phyloP scores from a whole-genome alignment of 2,329 filamentous ascomycete species.

The Orbilia ellipsospora region DNA sequence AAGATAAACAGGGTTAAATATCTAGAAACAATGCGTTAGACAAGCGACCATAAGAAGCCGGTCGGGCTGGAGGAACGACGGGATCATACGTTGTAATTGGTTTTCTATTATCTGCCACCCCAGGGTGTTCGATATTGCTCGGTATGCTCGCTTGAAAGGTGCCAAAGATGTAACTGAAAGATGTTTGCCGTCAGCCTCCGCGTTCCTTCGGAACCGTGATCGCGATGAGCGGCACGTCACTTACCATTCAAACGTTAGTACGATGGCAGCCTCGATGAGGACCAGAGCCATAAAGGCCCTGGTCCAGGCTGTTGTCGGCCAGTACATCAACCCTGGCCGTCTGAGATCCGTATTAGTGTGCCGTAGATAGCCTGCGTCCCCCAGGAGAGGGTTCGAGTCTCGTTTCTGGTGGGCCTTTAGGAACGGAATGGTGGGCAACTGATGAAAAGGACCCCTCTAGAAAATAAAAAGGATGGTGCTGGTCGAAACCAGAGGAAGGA shows the following conservation, averaged over 20 bases:
- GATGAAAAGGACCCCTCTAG: conserved; percentile 57
- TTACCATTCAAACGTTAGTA: conserved; percentile 86
- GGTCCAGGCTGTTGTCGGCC: conserved; percentile 86
- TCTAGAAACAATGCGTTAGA: conserved; percentile 54
- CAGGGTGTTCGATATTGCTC: conserved; percentile 62
- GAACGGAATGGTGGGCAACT: conserved; percentile 50
- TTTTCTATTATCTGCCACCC: conserved; percentile 64
- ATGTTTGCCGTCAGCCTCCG: conserved; percentile 31
- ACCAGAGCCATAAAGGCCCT: conserved; percentile 83
- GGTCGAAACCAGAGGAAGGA: conserved; percentile 24
- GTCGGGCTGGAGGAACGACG: not conserved
- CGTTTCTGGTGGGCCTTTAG: conserved; percentile 60
- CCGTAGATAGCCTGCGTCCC: conserved; percentile 60
- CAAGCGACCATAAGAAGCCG: conserved; percentile 1
- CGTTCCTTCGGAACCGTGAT: conserved; percentile 35
- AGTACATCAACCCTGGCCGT: conserved; percentile 72
- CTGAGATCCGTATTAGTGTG: conserved; percentile 60
- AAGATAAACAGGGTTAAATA: conserved; percentile 92
- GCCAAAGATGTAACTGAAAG: conserved; percentile 82
- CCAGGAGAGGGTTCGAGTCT: conserved; percentile 61
- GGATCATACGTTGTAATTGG: conserved; percentile 81
- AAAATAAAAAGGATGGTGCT: conserved; percentile 55
- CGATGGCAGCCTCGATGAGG: conserved; percentile 79
- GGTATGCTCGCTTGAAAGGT: conserved; percentile 78
- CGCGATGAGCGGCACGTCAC: conserved; percentile 60